phyloP scores from a whole-genome alignment of 176 grass and related monocot genomes.

The Musa itinerans region DNA sequence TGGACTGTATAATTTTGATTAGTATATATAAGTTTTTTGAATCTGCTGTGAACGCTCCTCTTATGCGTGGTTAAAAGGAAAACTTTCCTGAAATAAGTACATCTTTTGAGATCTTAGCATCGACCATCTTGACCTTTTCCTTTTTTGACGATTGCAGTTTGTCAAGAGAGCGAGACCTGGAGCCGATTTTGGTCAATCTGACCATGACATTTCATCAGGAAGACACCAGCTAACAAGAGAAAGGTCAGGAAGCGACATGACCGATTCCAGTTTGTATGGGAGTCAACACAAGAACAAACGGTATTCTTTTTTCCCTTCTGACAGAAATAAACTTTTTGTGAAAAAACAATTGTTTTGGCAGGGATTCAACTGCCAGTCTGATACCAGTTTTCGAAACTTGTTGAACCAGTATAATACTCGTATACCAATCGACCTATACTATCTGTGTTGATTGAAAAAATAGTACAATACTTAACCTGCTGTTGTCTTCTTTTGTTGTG shows the following conservation, averaged over 20 bases:
- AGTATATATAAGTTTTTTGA: neutral
- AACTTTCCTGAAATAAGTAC: neutral
- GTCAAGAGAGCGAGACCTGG: constrained; percentile 41
- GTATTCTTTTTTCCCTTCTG: constrained; percentile 20
- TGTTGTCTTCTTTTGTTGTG: neutral
- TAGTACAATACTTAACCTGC: neutral
- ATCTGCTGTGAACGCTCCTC: neutral
- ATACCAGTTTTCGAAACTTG: neutral
- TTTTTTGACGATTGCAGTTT: constrained; percentile 36
- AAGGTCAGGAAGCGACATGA: constrained; percentile 39
- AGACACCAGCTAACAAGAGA: constrained; percentile 39
- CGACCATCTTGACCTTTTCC: constrained; percentile 8
- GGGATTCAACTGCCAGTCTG: too few relatives aligned
- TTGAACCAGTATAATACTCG: neutral
- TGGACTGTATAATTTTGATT: neutral
- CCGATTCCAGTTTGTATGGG: constrained; percentile 32
- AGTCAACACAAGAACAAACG: constrained; percentile 42
- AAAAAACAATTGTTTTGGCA: too few relatives aligned
- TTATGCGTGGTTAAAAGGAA: neutral
- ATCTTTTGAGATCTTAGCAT: constrained; percentile 1
- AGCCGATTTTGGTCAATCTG: constrained; percentile 23
- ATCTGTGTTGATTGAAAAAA: neutral
- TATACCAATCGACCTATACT: neutral
- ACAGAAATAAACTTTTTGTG: too few relatives aligned
- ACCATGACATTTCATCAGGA: constrained; percentile 20